These are phyloP conservation scores for Durotheca rogersii DNA, from an alignment of 495 filamentous ascomycete species.

Conservation along the genomic window DNA sequence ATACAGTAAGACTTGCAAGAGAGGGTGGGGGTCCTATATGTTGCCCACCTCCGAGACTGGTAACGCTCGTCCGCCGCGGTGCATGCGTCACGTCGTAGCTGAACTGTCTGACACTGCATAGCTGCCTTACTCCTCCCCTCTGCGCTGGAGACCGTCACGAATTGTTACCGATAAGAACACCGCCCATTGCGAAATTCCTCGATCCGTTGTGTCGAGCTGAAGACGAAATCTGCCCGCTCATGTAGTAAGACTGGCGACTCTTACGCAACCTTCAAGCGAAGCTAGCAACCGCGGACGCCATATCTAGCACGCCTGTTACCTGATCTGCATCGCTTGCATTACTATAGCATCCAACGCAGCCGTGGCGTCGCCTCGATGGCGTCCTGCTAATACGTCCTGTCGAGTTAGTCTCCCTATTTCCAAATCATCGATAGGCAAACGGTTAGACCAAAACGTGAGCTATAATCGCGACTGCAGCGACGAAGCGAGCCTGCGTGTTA, in stretches of 20 bases:
- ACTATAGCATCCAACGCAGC: constrained; percentile 16
- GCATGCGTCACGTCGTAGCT: too few relatives aligned
- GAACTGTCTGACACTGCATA: constrained; percentile 7
- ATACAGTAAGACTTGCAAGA: not conserved
- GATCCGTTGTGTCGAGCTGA: constrained; percentile 12
- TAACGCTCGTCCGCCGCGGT: too few relatives aligned
- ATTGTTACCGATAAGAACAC: constrained; percentile 9
- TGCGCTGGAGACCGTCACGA: too few relatives aligned
- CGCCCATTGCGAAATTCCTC: too few relatives aligned
- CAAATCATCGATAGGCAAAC: too few relatives aligned
- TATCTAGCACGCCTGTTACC: constrained; percentile 7
- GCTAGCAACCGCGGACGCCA: not conserved
- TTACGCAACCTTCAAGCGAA: constrained; percentile 9
- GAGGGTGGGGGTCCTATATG: not conserved
- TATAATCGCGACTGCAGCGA: constrained; percentile 3
- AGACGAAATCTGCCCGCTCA: constrained; percentile 5
- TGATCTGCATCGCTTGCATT: constrained; percentile 21
- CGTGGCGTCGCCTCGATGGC: too few relatives aligned
- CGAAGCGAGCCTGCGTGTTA: constrained; percentile 16
- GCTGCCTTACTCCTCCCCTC: not conserved
- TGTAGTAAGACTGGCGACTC: constrained; percentile 26
- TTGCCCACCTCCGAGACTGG: too few relatives aligned
- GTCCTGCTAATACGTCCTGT: too few relatives aligned
- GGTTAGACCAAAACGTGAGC: not conserved
- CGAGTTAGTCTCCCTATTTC: not conserved